These are phyloP conservation scores for Thalassiosira allenii DNA, from an alignment of 352 stramenopile species.

Conservation along the genomic window DNA sequence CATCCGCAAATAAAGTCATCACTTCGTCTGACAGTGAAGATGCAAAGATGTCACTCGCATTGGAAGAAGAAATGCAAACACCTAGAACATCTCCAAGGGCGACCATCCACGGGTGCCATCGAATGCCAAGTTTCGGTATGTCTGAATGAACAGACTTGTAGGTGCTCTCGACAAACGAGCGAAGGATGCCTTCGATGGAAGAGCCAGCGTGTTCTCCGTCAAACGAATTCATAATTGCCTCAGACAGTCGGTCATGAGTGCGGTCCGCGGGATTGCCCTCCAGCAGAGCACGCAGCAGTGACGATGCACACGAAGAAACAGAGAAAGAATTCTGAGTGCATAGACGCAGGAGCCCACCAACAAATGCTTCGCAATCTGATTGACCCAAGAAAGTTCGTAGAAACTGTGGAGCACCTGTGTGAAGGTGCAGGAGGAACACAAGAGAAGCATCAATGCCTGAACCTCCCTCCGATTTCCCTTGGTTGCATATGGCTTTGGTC, in stretches of 20 bases:
- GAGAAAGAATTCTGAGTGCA: slow-evolving; percentile 52
- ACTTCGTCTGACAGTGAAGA: slow-evolving; percentile 38
- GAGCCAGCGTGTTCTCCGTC: slow-evolving; percentile 33
- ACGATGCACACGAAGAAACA: slow-evolving; percentile 51
- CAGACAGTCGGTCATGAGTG: slow-evolving; percentile 55
- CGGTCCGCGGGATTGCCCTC: slow-evolving; percentile 50
- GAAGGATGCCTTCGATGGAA: slow-evolving; percentile 31
- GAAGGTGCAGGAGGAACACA: slow-evolving; percentile 52
- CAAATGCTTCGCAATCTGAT: no score
- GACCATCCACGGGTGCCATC: slow-evolving; percentile 38
- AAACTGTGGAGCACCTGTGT: slow-evolving; percentile 40
- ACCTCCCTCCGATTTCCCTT: slow-evolving; percentile 3
- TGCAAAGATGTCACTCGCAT: slow-evolving; percentile 19
- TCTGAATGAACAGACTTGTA: slow-evolving; percentile 13
- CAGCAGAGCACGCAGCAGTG: slow-evolving; percentile 50
- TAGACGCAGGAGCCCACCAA: background rate
- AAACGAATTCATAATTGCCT: slow-evolving; percentile 45
- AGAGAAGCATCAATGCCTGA: slow-evolving; percentile 40
- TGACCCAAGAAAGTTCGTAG: slow-evolving; percentile 48
- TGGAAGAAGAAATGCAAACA: slow-evolving; percentile 29
- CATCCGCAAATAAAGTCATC: slow-evolving; percentile 21
- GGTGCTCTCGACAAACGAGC: slow-evolving; percentile 26
- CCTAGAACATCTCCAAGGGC: slow-evolving; percentile 47
- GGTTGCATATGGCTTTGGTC: slow-evolving; percentile 31
- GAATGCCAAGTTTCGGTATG: slow-evolving; percentile 3